phyloP scores from a whole-genome alignment of 345 rosid genomes.

The Laguncularia racemosa region DNA sequence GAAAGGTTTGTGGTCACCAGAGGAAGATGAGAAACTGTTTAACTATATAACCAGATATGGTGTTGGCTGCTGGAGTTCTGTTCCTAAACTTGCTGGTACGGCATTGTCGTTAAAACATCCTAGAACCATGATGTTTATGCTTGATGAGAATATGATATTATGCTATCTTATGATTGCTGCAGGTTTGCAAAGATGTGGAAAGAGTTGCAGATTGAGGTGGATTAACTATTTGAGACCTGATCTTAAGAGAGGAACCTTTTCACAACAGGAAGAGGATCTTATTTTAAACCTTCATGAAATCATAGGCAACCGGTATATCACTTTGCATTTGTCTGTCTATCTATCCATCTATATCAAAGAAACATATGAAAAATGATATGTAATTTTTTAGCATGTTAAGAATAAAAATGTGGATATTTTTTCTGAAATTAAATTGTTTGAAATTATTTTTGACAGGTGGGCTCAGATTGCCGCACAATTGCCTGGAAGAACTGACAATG shows the following conservation, averaged over 20 bases:
- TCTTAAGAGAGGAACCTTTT: slow-evolving; percentile 68
- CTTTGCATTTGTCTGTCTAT: too few species aligned
- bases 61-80: slow-evolving; percentile 73
- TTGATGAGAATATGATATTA: background rate
- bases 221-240: slow-evolving; percentile 90
- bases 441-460: slow-evolving; percentile 29
- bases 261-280: slow-evolving; percentile 53
- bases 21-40: slow-evolving; percentile 58
- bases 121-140: background rate
- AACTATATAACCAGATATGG: slow-evolving; percentile 48
- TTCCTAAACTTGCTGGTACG: slow-evolving; percentile 55
- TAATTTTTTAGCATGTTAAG: background rate
- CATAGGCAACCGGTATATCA: slow-evolving; percentile 61
- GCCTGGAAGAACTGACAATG: slow-evolving; percentile 67
- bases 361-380: background rate
- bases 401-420: background rate
- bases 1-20: slow-evolving; percentile 73
- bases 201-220: slow-evolving; percentile 90
- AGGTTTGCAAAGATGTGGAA: slow-evolving; percentile 70
- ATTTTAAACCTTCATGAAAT: slow-evolving; percentile 52
- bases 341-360: too few species aligned
- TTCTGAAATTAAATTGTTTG: background rate
- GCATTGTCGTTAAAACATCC: background rate
- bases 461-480: slow-evolving; percentile 62
- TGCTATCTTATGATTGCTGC: background rate